Percentiles rank a stretch among this genome's conserved stretches.
Conservation (phyloP, 1,284 basidiomycete species). For the Porogramme epimiltina region DNA sequence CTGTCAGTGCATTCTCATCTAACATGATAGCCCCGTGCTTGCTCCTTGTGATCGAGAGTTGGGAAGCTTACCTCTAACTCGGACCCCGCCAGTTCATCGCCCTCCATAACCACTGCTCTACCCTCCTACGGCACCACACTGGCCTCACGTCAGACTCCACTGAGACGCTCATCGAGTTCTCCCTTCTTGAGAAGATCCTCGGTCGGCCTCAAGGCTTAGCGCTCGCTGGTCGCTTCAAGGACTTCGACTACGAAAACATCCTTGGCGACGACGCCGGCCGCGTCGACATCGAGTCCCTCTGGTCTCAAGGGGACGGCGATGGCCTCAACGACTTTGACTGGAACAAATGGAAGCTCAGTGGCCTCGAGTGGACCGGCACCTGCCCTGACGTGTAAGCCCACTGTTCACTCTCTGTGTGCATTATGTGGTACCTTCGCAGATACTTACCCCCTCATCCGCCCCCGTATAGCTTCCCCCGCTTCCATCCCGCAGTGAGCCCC, state of each 20-base stretch:
- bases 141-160: conserved; percentile 5
- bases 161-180: conserved; percentile 14
- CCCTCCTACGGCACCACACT: conserved; percentile 20
- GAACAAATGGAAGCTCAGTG: conserved; percentile 13
- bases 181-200: conserved; percentile 22
- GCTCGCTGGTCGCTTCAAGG: conserved; percentile 18
- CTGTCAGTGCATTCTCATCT: too few relatives aligned
- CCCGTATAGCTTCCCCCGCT: conserved; percentile 26
- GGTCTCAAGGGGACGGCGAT: conserved; percentile 9
- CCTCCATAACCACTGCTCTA: conserved; percentile 20
- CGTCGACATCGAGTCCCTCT: conserved; percentile 27
- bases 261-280: conserved; percentile 11
- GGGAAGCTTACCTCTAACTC: neutral
- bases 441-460: neutral
- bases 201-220: conserved; percentile 18
- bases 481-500: conserved; percentile 17
- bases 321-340: conserved; percentile 24
- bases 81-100: conserved; percentile 17
- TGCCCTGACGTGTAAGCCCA: conserved; percentile 26
- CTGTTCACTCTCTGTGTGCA: neutral
- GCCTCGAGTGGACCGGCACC: conserved; percentile 22
- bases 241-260: conserved; percentile 26
- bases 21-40: too few relatives aligned
- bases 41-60: neutral
- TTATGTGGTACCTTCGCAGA: neutral